Evolutionary conservation across 768 basidiomycete genomes (phyloP).

Genomic region (Amanita pseudoporphyria): DNA sequence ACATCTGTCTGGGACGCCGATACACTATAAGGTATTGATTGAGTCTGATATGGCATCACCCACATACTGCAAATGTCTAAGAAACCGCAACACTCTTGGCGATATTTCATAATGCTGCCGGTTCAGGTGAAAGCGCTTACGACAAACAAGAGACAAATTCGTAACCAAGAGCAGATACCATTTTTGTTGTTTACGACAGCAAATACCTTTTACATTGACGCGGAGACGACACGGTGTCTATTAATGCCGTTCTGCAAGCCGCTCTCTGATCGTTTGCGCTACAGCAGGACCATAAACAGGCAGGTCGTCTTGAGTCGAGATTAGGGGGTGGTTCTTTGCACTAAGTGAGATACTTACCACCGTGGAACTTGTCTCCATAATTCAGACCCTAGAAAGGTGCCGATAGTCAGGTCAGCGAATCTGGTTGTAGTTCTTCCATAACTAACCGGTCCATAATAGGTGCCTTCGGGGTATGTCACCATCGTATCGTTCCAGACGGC

Average conservation of each 20-base stretch:
- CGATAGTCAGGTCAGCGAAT: conserved; percentile 24
- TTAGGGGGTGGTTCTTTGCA: neutral
- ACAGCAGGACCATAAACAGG: conserved; percentile 54
- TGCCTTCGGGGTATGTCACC: conserved; percentile 24
- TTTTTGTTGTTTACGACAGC: conserved; percentile 5
- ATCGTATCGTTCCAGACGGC: conserved; percentile 59
- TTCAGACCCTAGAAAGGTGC: conserved; percentile 20
- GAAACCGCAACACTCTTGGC: neutral
- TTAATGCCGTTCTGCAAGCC: conserved; percentile 24
- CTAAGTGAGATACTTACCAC: conserved; percentile 12
- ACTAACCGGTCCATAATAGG: conserved; percentile 16
- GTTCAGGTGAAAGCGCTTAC: conserved; percentile 2
- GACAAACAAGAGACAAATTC: neutral
- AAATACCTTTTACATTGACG: neutral
- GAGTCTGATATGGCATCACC: conserved; percentile 4
- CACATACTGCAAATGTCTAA: conserved; percentile 2
- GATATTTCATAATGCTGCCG: neutral
- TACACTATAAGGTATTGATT: conserved; percentile 6
- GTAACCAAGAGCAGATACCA: conserved; percentile 2
- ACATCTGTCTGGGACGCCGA: neutral
- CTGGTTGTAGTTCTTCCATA: neutral
- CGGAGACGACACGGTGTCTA: neutral
- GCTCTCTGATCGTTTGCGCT: conserved; percentile 48
- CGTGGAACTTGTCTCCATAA: conserved; percentile 13
- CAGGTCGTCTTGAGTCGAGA: conserved; percentile 25